These are phyloP conservation scores for Rutstroemia sp. DNA, from an alignment of 2,329 filamentous ascomycete species.

Conservation along the genomic window DNA sequence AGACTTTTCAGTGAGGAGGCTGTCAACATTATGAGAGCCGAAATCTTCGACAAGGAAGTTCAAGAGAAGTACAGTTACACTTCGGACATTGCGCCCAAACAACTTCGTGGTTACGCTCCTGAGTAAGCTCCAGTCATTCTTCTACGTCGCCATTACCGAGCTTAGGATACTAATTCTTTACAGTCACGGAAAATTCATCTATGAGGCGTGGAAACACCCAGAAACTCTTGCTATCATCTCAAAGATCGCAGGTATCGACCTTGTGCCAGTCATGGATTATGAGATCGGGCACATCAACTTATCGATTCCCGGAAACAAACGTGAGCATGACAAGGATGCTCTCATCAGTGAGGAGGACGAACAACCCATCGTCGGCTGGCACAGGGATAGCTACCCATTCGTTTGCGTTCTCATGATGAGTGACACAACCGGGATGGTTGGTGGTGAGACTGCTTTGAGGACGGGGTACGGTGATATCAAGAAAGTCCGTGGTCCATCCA, in stretches of 20 bases:
- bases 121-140: constrained; percentile 36
- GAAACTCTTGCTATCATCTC: constrained; percentile 47
- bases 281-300: constrained; percentile 54
- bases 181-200: constrained; percentile 57
- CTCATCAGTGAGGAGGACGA: constrained; percentile 28
- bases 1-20: constrained; percentile 55
- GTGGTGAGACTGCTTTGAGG: constrained; percentile 53
- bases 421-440: constrained; percentile 40
- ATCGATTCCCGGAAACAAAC: constrained; percentile 31
- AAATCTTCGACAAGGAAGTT: constrained; percentile 52
- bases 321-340: constrained; percentile 17
- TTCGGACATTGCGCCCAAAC: constrained; percentile 50
- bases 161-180: constrained; percentile 2
- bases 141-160: constrained; percentile 1
- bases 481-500: constrained; percentile 37
- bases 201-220: constrained; percentile 52
- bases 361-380: constrained; percentile 38
- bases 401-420: constrained; percentile 46
- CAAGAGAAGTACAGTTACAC: constrained; percentile 49
- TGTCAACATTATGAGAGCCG: constrained; percentile 52
- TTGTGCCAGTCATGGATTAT: constrained; percentile 48
- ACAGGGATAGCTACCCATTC: constrained; percentile 43
- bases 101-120: constrained; percentile 47
- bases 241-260: constrained; percentile 49
- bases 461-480: constrained; percentile 41